Evolutionary conservation across 2,329 filamentous ascomycete genomes (phyloP), one percentile per base, ranked within the genome.

Genomic region (Periconia macrospinosa): DNA sequence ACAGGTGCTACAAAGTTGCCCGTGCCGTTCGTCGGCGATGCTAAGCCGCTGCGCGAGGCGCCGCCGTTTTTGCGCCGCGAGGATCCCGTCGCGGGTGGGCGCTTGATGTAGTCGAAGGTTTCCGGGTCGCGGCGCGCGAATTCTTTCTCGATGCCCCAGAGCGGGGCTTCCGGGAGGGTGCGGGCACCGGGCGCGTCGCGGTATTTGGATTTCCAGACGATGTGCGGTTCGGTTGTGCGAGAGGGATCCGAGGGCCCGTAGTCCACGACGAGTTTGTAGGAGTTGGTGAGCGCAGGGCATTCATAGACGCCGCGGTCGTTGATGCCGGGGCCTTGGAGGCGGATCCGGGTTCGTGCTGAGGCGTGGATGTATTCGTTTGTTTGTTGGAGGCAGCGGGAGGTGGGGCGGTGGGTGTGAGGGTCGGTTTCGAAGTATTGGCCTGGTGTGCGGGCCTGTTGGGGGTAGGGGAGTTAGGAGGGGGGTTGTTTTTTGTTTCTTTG

Each of bases 361-460:
- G 80, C 75, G 60, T 82, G 80, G 30, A 82, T 77, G 60, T 81
- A 82, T 65, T 82, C 80, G 58, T 78, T 75, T 20, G 80, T 82
- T 52, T 80, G 71, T 30, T 72, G 67, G 30, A 82, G 71, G 1
- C 77, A 76, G 1, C 76, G 71, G 18, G 73, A 62, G 6, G 78
- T 81, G 33, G 68, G 49, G 19, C 68, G 67, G 41, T 77, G 75
- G 14, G 72, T 76, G 30, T 67, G 59, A 5, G 79, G 79, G 59
- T 81, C 75, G 1, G 75, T 67, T n/a, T 71, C 74, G 42, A 69
- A 73, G 60, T 82, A 81, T 37, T 72, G 66, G 19, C 80, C 80
- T 8, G 80, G 80, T 6, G 76, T 79, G 45, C 80, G 73, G 23
- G 72, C 65, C 54, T 72, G 50, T 27, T 27, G 23, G 23, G 23